Evolutionary conservation across 345 rosid genomes (phyloP), one percentile per base, ranked within the genome.

Genomic region (Physaria fendleri): DNA sequence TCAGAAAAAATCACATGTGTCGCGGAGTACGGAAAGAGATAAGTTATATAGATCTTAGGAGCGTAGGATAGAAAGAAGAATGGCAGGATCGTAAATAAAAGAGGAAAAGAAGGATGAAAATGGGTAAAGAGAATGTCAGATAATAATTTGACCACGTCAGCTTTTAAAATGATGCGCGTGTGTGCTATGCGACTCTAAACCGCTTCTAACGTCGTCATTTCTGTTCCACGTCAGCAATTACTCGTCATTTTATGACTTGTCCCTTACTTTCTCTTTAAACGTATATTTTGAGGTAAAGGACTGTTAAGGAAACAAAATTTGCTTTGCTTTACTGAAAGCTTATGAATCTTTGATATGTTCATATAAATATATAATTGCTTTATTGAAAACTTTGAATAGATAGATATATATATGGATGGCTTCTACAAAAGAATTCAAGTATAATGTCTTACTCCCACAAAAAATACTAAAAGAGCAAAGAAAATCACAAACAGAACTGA

Each of bases 81-180:
- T 35, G 73, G 73, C 35, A 35, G 3, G 48, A 53, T 53, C 46
- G 73, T 61, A n/a, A 61, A 52, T 60, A 20, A 29, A 12, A 12
- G 1, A 8, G 34, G 17, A 40, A 3, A 9, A 8, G 1, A 1
- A 30, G 52, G 68, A 58, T 23, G 8, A 4, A 2, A 9, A 5
- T 1, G 28, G 66, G 27, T 34, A n/a, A 2, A 22, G 3, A 20
- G 44, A 38, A 38, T 45, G 56, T 69, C 44, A 45, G 63, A 62
- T 46, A 37, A 37, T 28, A 28, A 28, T 37, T 38, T 45, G 17
- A 16, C 58, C 69, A 70, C 74, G 74, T 70, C 74, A 55, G 64
- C 58, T 49, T 39, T 49, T 38, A n/a, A 13, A 5, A 10, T 10
- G 24, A 32, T 39, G 44, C 41, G 56, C 56, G 35, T 55, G 55